Conservation (phyloP, 495 filamentous ascomycete species). For the Glonium stellatum region DNA sequence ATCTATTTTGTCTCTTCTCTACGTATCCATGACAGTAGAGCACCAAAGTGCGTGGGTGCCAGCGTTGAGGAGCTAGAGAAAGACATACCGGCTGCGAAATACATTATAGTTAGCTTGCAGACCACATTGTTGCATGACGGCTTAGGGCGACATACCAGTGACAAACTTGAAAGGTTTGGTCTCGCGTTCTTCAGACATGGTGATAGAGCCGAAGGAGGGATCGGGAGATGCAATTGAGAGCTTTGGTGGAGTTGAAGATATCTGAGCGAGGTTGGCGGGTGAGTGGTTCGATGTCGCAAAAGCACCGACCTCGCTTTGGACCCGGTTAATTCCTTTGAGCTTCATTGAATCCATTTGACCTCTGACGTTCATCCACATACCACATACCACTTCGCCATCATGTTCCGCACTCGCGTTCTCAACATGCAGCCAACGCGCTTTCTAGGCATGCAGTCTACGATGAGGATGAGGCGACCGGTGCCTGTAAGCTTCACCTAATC, state of each 20-base stretch:
- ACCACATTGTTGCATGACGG: neutral
- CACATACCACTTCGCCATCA: conserved; percentile 4
- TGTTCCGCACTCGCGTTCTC: conserved; percentile 23
- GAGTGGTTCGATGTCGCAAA: conserved; percentile 6
- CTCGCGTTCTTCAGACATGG: conserved; percentile 81
- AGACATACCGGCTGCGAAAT: conserved; percentile 32
- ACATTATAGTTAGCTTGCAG: conserved; percentile 12
- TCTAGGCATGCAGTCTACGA: conserved; percentile 49
- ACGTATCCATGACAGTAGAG: neutral
- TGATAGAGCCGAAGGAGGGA: conserved; percentile 31
- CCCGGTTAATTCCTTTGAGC: conserved; percentile 9
- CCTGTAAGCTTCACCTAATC: conserved; percentile 57
- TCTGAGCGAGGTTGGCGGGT: conserved; percentile 12
- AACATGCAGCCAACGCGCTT: conserved; percentile 63
- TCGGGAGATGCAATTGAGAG: conserved; percentile 17
- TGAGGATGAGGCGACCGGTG: conserved; percentile 52
- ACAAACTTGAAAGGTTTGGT: conserved; percentile 99
- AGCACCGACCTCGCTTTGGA: neutral
- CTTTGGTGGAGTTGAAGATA: conserved; percentile 1
- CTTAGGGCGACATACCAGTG: conserved; percentile 63
- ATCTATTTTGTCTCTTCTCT: neutral
- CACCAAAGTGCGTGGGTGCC: neutral
- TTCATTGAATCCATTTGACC: neutral
- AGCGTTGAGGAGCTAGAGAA: conserved; percentile 1
- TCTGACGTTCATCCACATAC: conserved; percentile 1